Percentiles rank a stretch among this genome's conserved stretches.
Conservation (phyloP, 2,329 filamentous ascomycete species). For the Fusarium luffae region DNA sequence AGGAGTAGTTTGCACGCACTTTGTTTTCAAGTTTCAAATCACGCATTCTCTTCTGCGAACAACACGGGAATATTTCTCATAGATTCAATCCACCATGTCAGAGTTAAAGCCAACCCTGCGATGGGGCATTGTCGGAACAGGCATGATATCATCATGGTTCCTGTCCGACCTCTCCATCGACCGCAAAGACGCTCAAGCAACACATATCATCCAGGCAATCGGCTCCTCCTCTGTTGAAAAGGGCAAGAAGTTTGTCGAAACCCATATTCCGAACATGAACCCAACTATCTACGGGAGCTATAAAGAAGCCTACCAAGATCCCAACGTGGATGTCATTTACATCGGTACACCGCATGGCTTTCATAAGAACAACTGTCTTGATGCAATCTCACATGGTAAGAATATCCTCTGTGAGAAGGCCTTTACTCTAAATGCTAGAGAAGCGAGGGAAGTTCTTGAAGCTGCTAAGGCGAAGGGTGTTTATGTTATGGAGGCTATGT, state of each 20-base stretch:
- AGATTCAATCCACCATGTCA: not conserved
- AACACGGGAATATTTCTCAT: too few species aligned
- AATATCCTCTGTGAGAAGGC: conserved; percentile 60
- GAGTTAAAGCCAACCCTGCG: conserved; percentile 44
- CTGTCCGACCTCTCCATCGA: conserved; percentile 55
- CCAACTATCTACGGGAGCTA: conserved; percentile 55
- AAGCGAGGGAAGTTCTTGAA: conserved; percentile 54
- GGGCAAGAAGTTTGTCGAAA: conserved; percentile 36
- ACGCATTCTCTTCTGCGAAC: too few species aligned
- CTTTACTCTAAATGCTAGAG: conserved; percentile 54
- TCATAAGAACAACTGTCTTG: conserved; percentile 57
- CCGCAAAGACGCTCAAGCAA: conserved; percentile 51
- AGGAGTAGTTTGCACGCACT: too few species aligned
- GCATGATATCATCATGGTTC: conserved; percentile 59
- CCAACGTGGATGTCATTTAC: conserved; percentile 58
- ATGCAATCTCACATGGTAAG: conserved; percentile 56
- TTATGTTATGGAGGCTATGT: conserved; percentile 60
- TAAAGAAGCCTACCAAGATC: conserved; percentile 53
- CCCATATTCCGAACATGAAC: not conserved
- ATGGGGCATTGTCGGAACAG: conserved; percentile 55
- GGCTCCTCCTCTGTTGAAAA: conserved; percentile 55
- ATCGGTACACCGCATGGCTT: conserved; percentile 59
- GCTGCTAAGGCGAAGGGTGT: conserved; percentile 54
- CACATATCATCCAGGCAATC: conserved; percentile 56
- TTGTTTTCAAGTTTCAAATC: too few species aligned